Evolutionary conservation across 2,329 filamentous ascomycete genomes (phyloP).

Genomic region (Fusarium cicatricum): DNA sequence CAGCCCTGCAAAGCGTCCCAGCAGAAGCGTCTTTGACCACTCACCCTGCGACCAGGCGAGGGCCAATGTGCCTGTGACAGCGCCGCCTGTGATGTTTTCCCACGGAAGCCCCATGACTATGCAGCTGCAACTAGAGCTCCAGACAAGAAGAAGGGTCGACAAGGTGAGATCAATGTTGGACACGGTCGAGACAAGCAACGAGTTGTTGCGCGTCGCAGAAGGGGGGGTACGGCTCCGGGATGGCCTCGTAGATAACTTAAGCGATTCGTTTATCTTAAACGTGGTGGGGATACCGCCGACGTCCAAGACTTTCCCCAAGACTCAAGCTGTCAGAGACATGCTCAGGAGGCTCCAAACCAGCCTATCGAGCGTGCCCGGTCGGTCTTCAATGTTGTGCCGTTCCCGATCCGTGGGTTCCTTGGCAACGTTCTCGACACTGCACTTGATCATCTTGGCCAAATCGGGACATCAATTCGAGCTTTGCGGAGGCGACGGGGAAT

Average conservation of each 20-base stretch:
- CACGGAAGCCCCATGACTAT: conserved; percentile 36
- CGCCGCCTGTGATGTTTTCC: conserved; percentile 36
- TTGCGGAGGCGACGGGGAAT: too few species aligned
- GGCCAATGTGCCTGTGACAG: conserved; percentile 37
- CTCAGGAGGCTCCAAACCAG: conserved; percentile 4
- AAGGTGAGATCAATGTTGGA: conserved; percentile 9
- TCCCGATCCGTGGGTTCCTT: conserved; percentile 21
- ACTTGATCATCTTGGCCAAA: too few species aligned
- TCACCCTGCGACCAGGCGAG: conserved; percentile 28
- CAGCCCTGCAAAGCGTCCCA: conserved; percentile 45
- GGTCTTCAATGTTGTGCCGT: conserved; percentile 34
- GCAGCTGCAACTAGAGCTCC: background rate
- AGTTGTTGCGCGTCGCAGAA: conserved; percentile 26
- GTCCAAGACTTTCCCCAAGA: conserved; percentile 10
- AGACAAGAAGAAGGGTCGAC: background rate
- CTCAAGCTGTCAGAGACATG: conserved; percentile 30
- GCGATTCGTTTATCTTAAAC: conserved; percentile 34
- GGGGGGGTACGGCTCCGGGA: conserved; percentile 29
- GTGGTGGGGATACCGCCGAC: conserved; percentile 21
- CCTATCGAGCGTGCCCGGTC: conserved; percentile 4
- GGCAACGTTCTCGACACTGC: too few species aligned
- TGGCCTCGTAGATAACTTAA: conserved; percentile 27
- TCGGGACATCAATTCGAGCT: too few species aligned
- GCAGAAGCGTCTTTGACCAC: conserved; percentile 45
- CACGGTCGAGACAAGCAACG: conserved; percentile 10